Evolutionary conservation across 768 basidiomycete species (phyloP), one percentile per base, ranked within the genome.

Genomic region (Mycena alexandri): DNA sequence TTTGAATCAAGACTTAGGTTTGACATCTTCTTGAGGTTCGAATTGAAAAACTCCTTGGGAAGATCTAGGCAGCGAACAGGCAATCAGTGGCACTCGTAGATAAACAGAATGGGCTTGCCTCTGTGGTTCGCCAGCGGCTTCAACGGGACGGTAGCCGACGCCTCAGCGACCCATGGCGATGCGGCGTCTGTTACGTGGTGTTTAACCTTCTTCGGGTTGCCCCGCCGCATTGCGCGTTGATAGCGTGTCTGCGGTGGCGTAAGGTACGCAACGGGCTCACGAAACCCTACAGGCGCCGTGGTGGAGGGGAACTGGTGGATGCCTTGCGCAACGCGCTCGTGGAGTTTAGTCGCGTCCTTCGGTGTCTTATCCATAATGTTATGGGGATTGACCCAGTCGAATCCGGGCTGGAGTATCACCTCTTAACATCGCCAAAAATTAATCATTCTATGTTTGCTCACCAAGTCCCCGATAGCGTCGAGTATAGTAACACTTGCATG

Each of bases 371-470:
- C 71, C 43, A 83, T 75, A 10, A 81, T 74, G 1, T 61, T 10
- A 48, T 90, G 85, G 0, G 92, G 91, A 70, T 89, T 87, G n/a
- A 75, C 75, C 90, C 93, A 94, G 62, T 94, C 90, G 78, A 91
- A 94, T 2, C 77, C 80, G 34, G 89, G 89, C 89, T 92, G 59
- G 14, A 8, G 14, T 33, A 17, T 33, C 6, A 29, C 29, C 29
- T 57, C n/a, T 47, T 16, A 60, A 21, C 25, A 21, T 17, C 14
- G 33, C 29, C 17, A 17, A 34, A 36, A 17, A 16, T 8, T 4
- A 7, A 24, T 4, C 17, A 33, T 29, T 2, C 29, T 24, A 33
- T 29, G 19, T n/a, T 34, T 13, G 80, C 90, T 58, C 77, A 90
- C 92, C 79, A 94, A 71, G 73, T 94, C 93, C 16, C 82, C 79